A percentile compares a stretch with the other conserved stretches of the same genome.
These are phyloP conservation scores for Spergularia bocconei DNA, from an alignment of 148 eudicot genomes.

Conservation along the genomic window DNA sequence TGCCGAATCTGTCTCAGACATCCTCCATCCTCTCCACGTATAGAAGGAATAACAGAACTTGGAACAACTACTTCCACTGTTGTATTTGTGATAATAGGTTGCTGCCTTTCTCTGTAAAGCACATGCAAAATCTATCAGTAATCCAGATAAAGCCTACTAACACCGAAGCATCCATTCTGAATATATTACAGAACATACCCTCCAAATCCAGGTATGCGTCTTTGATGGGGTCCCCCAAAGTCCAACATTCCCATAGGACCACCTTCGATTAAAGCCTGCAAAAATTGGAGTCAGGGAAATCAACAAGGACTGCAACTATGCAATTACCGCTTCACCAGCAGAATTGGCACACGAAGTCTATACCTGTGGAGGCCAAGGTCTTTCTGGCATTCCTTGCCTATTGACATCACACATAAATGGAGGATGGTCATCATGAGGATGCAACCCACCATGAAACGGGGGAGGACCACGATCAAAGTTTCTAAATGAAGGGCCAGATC, in stretches of 20 bases:
- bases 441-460: constrained; percentile 65
- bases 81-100: constrained; percentile 71
- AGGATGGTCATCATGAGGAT: constrained; percentile 59
- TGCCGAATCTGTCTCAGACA: constrained; percentile 79
- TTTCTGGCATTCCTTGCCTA: constrained; percentile 62
- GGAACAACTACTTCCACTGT: constrained; percentile 94
- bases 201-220: constrained; percentile 70
- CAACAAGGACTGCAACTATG: neutral
- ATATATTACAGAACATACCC: constrained; percentile 47
- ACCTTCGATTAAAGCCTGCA: constrained; percentile 52
- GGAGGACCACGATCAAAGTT: constrained; percentile 57
- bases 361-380: constrained; percentile 93
- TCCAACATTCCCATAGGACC: constrained; percentile 60
- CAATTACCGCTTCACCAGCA: neutral
- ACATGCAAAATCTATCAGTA: constrained; percentile 12
- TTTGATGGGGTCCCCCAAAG: constrained; percentile 57
- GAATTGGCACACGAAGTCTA: neutral
- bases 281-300: neutral
- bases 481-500: constrained; percentile 60
- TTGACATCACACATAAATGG: constrained; percentile 75
- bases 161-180: neutral
- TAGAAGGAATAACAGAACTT: constrained; percentile 70
- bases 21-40: constrained; percentile 92
- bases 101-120: constrained; percentile 55
- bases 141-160: constrained; percentile 6